Evolutionary conservation across 345 rosid species (phyloP), one percentile per base, ranked within the genome.

Genomic region (Aquilaria sinensis): DNA sequence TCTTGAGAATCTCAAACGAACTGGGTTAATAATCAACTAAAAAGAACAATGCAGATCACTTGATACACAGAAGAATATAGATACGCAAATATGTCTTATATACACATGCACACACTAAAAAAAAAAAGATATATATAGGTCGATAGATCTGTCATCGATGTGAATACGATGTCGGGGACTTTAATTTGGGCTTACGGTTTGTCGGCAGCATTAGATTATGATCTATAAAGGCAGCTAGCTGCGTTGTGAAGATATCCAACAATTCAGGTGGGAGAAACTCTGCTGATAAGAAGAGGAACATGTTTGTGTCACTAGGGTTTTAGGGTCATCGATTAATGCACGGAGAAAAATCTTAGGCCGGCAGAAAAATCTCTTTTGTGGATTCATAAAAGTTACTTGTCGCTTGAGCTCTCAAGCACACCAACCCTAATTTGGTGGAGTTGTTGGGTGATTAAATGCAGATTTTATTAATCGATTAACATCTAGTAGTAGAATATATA

Each of bases 391-490:
- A 15, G 11, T 52, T 54, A 56, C 57, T 23, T 46, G 48, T 78
- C 56, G 69, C 71, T 69, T 75, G 58, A 63, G 51, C 41, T 57
- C 55, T 63, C 58, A 70, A 45, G 23, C 31, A 31, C 52, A 15
- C 63, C 52, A 16, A 56, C 33, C 51, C 3, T 33, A 43, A 72
- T 71, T 63, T 63, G 70, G 78, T 76, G 81, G 77, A 80, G 77
- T 74, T 66, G 76, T 71, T 76, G 68, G 71, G 1, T 55, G 65
- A 61, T 50, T 9, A 63, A 54, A 53, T 53, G 61, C 32, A 32
- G 43, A 13, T 29, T 57, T 30, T 30, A 7, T 30, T 51, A 33
- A 59, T 59, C 31, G 47, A 33, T 51, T 2, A 51, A 51, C 1
- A 51, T 56, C 31, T 6, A 56, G 23, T 15, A 2, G 14, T 55